Evolutionary conservation across 148 eudicot species (phyloP).

Genomic region (Chenopodium suecicum): DNA sequence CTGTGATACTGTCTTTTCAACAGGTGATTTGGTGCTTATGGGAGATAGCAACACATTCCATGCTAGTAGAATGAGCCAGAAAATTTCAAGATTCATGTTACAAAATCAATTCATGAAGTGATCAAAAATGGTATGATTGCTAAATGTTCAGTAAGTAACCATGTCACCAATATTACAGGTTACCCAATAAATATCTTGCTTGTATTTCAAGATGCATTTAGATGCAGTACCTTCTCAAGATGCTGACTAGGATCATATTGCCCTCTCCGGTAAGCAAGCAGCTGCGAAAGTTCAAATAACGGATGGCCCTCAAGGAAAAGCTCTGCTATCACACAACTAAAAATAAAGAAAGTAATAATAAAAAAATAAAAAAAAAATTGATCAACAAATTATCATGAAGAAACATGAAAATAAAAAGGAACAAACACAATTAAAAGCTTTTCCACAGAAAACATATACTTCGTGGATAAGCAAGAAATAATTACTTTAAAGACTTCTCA

Average conservation of each 20-base stretch:
- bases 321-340: conserved; percentile 97
- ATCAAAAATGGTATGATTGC: neutral
- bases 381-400: neutral
- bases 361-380: neutral
- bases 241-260: conserved; percentile 91
- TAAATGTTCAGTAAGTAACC: neutral
- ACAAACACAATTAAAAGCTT: neutral
- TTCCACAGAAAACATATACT: neutral
- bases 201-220: neutral
- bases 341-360: neutral
- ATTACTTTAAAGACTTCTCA: neutral
- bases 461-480: neutral
- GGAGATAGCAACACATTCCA: neutral
- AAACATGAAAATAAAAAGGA: neutral
- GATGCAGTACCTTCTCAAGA: conserved; percentile 76
- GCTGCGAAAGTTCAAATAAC: conserved; percentile 86
- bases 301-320: conserved; percentile 98
- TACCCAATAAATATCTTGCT: too few relatives aligned
- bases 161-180: neutral
- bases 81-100: neutral
- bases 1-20: neutral
- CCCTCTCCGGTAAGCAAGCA: conserved; percentile 94
- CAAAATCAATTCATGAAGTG: neutral
- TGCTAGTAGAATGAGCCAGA: neutral
- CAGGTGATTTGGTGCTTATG: neutral